These are phyloP conservation scores for Haplosporangium sp. DNA, from an alignment of 371 early-diverging fungal species.

Conservation along the genomic window DNA sequence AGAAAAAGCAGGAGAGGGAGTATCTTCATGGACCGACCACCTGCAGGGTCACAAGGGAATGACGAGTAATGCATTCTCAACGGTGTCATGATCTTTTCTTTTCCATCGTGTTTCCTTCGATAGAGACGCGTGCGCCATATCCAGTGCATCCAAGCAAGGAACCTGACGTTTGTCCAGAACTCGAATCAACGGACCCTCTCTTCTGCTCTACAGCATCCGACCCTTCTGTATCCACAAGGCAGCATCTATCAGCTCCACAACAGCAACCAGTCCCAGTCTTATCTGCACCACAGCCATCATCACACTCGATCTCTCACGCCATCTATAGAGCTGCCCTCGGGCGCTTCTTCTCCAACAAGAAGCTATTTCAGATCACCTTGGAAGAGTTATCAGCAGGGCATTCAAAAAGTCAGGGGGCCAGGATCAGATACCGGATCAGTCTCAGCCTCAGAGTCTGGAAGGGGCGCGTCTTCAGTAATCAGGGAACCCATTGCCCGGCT, in stretches of 20 bases:
- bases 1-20: too few relatives aligned
- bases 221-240: slow-evolving; percentile 5
- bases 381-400: slow-evolving; percentile 33
- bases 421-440: slow-evolving; percentile 51
- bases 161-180: slow-evolving; percentile 47
- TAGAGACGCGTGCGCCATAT: slow-evolving; percentile 51
- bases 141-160: slow-evolving; percentile 39
- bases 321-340: slow-evolving; percentile 37
- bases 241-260: slow-evolving; percentile 3
- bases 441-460: slow-evolving; percentile 48
- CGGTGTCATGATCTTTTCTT: background rate
- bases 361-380: slow-evolving; percentile 53
- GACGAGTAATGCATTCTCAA: background rate
- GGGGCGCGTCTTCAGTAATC: slow-evolving; percentile 35
- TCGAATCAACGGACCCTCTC: slow-evolving; percentile 42
- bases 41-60: background rate
- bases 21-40: too few relatives aligned
- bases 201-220: slow-evolving; percentile 25
- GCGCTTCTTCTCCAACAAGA: slow-evolving; percentile 45
- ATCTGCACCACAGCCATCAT: background rate
- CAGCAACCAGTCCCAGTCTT: slow-evolving; percentile 2
- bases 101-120: background rate
- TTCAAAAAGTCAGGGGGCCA: slow-evolving; percentile 38
- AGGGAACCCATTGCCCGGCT: slow-evolving; percentile 49
- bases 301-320: slow-evolving; percentile 35